Evolutionary conservation across 306 rosid genomes (phyloP), one percentile per base, ranked within the genome.

Genomic region (Cotoneaster glaucophyllus): DNA sequence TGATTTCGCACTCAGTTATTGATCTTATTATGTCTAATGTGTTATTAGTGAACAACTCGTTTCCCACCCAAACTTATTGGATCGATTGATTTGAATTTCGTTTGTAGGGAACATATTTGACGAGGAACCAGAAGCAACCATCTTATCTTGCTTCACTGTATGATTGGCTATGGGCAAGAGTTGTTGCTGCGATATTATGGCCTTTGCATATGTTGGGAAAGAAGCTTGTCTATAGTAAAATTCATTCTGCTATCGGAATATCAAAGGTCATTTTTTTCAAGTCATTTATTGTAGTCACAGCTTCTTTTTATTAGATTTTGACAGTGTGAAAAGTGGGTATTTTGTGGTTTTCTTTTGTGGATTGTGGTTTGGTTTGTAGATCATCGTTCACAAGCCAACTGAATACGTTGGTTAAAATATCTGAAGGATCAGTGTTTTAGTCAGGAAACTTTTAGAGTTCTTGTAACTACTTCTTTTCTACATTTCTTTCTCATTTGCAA

Each of bases 131-230:
- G 74, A 86, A 78, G 80, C 86, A 90, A 11, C 92, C 98, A 57
- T 83, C 89, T 1, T 72, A 74, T 81, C 75, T 85, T 53, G 77
- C 43, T 80, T 89, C 96, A 62, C 58, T 85, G 71, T 79, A 83
- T 76, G 98, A 95, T 11, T 95, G 88, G 92, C 59, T 90, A 70
- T 87, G 96, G 90, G 95, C 98, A 85, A 95, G 96, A 86, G 57
- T 82, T 68, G 61, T 81, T 32, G 93, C 91, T 48, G 81, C 89
- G 74, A 77, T 92, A 71, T 74, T 95, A 68, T 85, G 84, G 90
- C 98, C 97, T 24, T 45, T 90, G 73, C 98, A 95, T 88, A 34
- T 82, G 79, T 73, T 95, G 83, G 98, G 96, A 39, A 92, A 82
- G 80, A 94, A 80, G 76, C 73, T 94, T 64, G 86, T 94, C 69